Evolutionary conservation across 129 eudicot species (phyloP), one percentile per base, ranked within the genome.

Genomic region (Erigeron canadensis): DNA sequence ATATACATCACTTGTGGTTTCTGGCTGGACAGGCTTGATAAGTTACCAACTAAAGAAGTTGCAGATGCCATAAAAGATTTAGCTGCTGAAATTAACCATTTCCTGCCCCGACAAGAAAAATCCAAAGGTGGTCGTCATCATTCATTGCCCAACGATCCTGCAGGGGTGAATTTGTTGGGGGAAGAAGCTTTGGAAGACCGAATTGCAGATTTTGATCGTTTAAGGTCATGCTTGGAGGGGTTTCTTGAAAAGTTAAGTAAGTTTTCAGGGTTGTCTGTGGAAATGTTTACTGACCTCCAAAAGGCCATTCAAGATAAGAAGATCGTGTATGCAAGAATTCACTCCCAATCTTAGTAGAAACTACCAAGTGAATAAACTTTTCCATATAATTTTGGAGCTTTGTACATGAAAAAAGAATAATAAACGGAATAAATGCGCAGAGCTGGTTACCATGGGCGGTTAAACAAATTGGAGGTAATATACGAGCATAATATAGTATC

Each of bases 61-160:
- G 67, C 82, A 1, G 88, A 94, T 43, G 74, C 96, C 8, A 75
- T 87, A 41, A 94, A 87, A 77, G 88, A 77, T 45, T 86, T 94
- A 46, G 90, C 85, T 13, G 79, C 79, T 9, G 99, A 87, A 67
- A 77, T 88, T 37, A 74, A 84, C 19, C 89, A 67, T 22, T 81
- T 87, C 48, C 16, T 90, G 67, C 99, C 99, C 1, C 87, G 70
- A 22, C 96, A 94, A 76, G 98, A 94, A 65, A 94, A 87, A 65
- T 54, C 63, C 74, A 95, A 85, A 39, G 88, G 84, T 12, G 82
- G 75, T 28, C 60, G 15, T 57, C 60, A 11, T 63, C 79, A 18
- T 10, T 70, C 72, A 34, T 15, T 60, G 21, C 67, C 72, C 18
- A 84, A 81, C 59, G 82, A 78, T 71, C 68, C 82, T 17, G 54